Evolutionary conservation across 202 grass and related monocot species (phyloP), one percentile per base, ranked within the genome.

Genomic region (Setaria viridis): DNA sequence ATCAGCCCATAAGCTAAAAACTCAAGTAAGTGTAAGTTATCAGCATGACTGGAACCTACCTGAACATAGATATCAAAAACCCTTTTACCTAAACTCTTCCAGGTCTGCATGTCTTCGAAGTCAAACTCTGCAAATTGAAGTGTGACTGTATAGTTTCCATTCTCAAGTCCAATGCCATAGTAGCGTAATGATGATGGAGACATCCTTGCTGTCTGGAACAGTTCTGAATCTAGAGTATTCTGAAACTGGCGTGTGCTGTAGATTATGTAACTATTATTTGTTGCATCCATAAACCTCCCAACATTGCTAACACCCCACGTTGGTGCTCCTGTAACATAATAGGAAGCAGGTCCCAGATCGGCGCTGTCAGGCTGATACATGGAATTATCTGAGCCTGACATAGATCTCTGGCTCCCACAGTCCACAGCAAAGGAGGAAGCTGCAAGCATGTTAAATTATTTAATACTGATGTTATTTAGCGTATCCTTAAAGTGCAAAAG

Each of bases 51-150:
- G 72, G 50, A 90, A 79, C 67, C 25, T 45, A 95, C 95, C 91
- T 98, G 93, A 42, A 94, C 58, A 89, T 93, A 98, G 49, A 98
- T 92, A 88, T 98, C 89, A 50, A 98, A 98, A 89, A 94, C 88
- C 76, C 95, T 92, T 84, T 86, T 95, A 10, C 95, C 95, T 57
- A 39, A 49, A 70, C 88, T 94, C 35, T 82, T 67, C 84, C 81
- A 98, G 29, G 89, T 46, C 54, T 91, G 88, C 11, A 75, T 59
- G 21, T 98, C 85, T 57, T 74, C 54, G 30, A 84, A 94, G n/a
- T 30, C 83, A 70, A 88, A 91, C 53, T 98, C 95, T 63, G 93
- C 82, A 85, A 98, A 98, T 64, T 95, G 91, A 58, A 98, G 91
- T 25, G 85, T 91, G 43, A 98, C 83, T 17, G 89, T 98, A 34